Base-by-base conservation (phyloP, 352 stramenopile genomes). In the Phytophthora citricola region DNA sequence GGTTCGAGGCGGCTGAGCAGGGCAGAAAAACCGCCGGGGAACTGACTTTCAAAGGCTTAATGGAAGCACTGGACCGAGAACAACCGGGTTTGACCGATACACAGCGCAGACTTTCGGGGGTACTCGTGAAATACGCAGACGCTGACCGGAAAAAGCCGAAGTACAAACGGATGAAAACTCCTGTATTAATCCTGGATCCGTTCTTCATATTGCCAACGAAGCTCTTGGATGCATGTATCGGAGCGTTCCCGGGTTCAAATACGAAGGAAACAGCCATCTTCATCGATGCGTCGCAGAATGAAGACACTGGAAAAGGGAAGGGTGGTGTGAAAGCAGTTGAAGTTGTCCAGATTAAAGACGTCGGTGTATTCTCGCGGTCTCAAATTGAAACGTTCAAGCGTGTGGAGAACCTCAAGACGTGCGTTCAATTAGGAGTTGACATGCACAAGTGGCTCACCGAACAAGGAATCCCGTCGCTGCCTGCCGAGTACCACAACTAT, bases 191-290 rank as follows among this genome's bases (percentile, higher is more conserved):
- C 20, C 20, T 58, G 43, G 60, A 73, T 11, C 49, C 61, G 0
- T 75, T 65, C 22, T 77, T n/a, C n/a, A n/a, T 72, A 0, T 39
- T 76, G 0, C 64, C 58, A 0, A 3, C 34, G 0, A 61, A 55
- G 32, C 45, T 78, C 5, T 9, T 78, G 4, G 12, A 56, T 0
- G 44, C 47, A 5, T 73, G 63, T 27, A 15, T 66, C 2, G 20
- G 24, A 9, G 5, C 44, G 0, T 12, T 72, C 2, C 43, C 57
- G 2, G 9, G 58, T 0, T 15, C 22, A 0, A 76, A 63, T 26
- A 20, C 0, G 3, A 8, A 43, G 1, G 36, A 15, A 5, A 20
- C 1, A 4, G 52, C 50, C n/a, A n/a, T n/a, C n/a, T n/a, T n/a
- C n/a, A n/a, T n/a, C n/a, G n/a, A n/a, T n/a, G n/a, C n/a, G n/a